Evolutionary conservation across 2,329 filamentous ascomycete species (phyloP), one percentile per base, ranked within the genome.

Genomic region (Didymella pomorum): DNA sequence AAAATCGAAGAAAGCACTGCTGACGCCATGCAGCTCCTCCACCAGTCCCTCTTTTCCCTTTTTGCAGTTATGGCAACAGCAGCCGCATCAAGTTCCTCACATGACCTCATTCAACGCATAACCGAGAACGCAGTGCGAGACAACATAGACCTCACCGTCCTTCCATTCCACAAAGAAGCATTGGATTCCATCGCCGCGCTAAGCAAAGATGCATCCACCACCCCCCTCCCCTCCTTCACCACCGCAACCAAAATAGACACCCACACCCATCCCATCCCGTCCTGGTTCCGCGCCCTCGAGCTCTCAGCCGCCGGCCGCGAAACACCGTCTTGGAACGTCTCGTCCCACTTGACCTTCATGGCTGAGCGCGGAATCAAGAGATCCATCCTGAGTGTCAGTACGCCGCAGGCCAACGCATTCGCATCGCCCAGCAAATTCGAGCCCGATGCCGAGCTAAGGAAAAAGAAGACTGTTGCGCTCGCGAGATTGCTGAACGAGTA

Each of bases 401-500:
- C 75, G 3, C 76, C 76, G 0, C 74, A 76, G 26, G 73, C 73
- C 0, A 75, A 75, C 26, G 75, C 74, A 0, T 78, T 72, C 41
- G 61, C 56, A 0, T 44, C 56, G 12, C 50, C 50, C 1, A 11
- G 18, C 0, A 44, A 42, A 4, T 54, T 58, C 56, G 2, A 61
- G 51, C 2, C 70, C 14, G 59, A 61, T 8, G 37, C 44, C 0
- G 21, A 7, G 1, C n/a, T 60, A 26, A 44, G 65, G 20, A 60
- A 43, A 43, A 56, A 51, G 33, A 74, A 71, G 47, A 76, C 75
- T 0, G 28, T 70, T 9, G 74, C 73, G 10, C 60, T 78, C 0
- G 74, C 74, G 1, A 58, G 75, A 6, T 26, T 78, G n/a, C 54
- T 78, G 53, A 78, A 78, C 43, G 73, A 73, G 43, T 76, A 65